Evolutionary conservation across 352 stramenopile species (phyloP).

Genomic region (Albugo laibachii): DNA sequence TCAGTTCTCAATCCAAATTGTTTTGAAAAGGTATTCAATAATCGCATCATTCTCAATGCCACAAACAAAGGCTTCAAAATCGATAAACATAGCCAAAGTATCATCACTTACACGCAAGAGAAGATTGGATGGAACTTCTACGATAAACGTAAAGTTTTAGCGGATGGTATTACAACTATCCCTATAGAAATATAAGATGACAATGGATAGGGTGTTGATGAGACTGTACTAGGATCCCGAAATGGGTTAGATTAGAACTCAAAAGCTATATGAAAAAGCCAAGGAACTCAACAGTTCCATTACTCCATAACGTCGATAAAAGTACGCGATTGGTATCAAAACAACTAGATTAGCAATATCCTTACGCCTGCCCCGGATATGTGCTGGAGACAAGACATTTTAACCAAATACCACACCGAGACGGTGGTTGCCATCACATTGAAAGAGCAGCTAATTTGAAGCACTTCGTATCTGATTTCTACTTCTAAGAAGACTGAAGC

Average conservation of each 20-base stretch:
- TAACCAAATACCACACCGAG: no score
- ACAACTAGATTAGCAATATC: background rate
- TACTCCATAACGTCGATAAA: background rate
- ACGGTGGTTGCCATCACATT: no score
- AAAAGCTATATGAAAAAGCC: constrained; percentile 1
- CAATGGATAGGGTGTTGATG: background rate
- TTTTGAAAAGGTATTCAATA: constrained; percentile 9
- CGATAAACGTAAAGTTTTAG: constrained; percentile 11
- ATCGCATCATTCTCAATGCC: constrained; percentile 10
- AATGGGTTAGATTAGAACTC: background rate
- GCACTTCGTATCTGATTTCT: no score
- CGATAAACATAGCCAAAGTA: constrained; percentile 9
- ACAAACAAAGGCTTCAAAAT: constrained; percentile 14
- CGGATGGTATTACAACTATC: constrained; percentile 10
- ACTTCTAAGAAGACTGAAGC: no score
- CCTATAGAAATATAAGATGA: constrained; percentile 11
- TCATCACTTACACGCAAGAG: constrained; percentile 12
- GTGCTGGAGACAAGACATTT: no score
- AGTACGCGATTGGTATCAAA: background rate
- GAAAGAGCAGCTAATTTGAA: no score
- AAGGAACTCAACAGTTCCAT: background rate
- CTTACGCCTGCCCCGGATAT: no score
- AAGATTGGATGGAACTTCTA: constrained; percentile 12
- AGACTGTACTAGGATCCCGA: constrained; percentile 1
- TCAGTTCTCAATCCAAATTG: constrained; percentile 6